A percentile compares a stretch with the other conserved stretches of the same genome.
Evolutionary conservation across 805 yeast genomes (phyloP).

Genomic region (Ogataea neopini): DNA sequence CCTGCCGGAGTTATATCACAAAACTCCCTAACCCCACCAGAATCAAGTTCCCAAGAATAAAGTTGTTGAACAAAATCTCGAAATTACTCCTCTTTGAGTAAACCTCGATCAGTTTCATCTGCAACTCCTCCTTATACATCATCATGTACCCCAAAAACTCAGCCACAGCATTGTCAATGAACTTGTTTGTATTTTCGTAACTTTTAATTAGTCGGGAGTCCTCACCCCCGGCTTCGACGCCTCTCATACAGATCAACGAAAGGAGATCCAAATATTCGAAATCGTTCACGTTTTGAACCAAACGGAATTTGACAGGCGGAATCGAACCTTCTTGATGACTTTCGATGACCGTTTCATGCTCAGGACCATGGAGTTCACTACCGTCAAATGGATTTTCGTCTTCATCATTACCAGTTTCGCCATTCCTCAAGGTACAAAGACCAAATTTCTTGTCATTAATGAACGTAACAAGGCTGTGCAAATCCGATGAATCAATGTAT

Average conservation of each 20-base stretch:
- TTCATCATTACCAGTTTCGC: constrained; percentile 11
- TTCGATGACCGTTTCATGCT: not conserved
- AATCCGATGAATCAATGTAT: constrained; percentile 57
- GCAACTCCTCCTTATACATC: constrained; percentile 36
- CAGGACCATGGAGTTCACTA: constrained; percentile 32
- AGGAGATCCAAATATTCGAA: constrained; percentile 40
- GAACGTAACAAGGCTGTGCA: constrained; percentile 61
- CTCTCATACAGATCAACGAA: constrained; percentile 24
- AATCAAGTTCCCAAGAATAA: constrained; percentile 37
- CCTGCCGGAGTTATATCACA: constrained; percentile 27
- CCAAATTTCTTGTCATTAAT: constrained; percentile 50
- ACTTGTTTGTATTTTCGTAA: constrained; percentile 32
- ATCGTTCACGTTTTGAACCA: constrained; percentile 47
- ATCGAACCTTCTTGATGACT: constrained; percentile 19
- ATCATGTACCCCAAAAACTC: constrained; percentile 33
- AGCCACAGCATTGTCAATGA: constrained; percentile 30
- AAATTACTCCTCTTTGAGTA: constrained; percentile 35
- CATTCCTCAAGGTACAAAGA: constrained; percentile 17
- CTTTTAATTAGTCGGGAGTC: constrained; percentile 20
- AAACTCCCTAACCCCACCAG: constrained; percentile 40
- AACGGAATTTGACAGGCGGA: constrained; percentile 42
- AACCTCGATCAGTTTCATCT: constrained; percentile 29
- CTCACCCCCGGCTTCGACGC: constrained; percentile 5
- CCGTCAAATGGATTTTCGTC: constrained; percentile 33
- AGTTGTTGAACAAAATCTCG: constrained; percentile 41